Evolutionary conservation across 2,329 filamentous ascomycete species (phyloP).

Genomic region (Penicillium psychrosexuale): DNA sequence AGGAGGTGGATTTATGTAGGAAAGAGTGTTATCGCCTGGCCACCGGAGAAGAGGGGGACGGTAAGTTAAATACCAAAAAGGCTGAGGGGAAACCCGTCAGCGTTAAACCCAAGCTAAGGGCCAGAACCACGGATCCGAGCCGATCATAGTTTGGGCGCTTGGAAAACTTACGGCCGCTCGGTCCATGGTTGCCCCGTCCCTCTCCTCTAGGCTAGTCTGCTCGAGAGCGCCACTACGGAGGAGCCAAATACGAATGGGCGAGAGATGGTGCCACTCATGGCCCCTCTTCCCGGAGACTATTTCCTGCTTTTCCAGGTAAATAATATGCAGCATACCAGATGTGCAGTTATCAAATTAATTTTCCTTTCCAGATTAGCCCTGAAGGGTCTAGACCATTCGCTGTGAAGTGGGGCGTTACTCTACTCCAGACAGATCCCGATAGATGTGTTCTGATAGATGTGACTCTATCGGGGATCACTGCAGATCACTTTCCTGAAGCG

Average conservation of each 20-base stretch:
- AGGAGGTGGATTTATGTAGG: neutral
- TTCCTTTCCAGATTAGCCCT: neutral
- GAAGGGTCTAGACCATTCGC: neutral
- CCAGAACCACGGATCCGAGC: conserved; percentile 20
- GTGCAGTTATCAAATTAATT: neutral
- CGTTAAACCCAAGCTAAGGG: conserved; percentile 8
- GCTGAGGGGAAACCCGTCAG: conserved; percentile 10
- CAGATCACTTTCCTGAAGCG: conserved; percentile 3
- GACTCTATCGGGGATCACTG: neutral
- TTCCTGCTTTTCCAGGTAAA: neutral
- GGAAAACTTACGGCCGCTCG: conserved; percentile 14
- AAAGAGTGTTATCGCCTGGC: neutral
- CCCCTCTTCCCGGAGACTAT: neutral
- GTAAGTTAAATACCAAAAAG: conserved; percentile 12
- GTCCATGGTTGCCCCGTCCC: conserved; percentile 2
- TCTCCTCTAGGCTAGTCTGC: neutral
- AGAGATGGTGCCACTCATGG: neutral
- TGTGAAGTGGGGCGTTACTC: neutral
- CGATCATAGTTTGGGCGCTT: conserved; percentile 22
- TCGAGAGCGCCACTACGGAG: neutral
- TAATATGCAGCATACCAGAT: neutral
- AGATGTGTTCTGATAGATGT: neutral
- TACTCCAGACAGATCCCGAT: neutral
- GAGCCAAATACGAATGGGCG: neutral
- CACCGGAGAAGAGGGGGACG: neutral